Conservation (phyloP, 768 basidiomycete species). For the Lentinula detonsa region DNA sequence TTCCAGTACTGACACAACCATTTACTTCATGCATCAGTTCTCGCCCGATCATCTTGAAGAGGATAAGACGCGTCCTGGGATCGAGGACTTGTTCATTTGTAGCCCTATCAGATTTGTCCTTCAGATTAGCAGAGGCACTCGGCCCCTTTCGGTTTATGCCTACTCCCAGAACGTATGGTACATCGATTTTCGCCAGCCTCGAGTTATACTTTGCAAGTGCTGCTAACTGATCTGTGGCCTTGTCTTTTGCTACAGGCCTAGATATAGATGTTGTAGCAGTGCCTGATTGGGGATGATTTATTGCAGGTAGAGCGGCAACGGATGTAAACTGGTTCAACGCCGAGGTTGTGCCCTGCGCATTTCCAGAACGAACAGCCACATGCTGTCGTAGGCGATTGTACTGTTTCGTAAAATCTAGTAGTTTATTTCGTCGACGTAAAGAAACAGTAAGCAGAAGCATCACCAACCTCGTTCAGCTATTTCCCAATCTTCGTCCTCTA, state of each 20-base stretch:
- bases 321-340: conserved; percentile 40
- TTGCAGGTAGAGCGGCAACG: conserved; percentile 61
- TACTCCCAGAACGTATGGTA: conserved; percentile 60
- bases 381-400: conserved; percentile 94
- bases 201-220: conserved; percentile 75
- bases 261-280: conserved; percentile 18
- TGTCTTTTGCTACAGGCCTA: conserved; percentile 38
- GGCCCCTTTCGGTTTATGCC: conserved; percentile 93
- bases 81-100: conserved; percentile 97
- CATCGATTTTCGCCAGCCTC: conserved; percentile 67
- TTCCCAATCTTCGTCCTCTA: conserved; percentile 89
- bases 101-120: conserved; percentile 95
- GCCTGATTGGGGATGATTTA: conserved; percentile 57
- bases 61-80: conserved; percentile 86
- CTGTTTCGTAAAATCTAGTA: conserved; percentile 93
- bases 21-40: conserved; percentile 87
- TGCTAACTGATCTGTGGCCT: conserved; percentile 65
- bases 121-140: conserved; percentile 78
- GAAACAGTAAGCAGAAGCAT: conserved; percentile 12
- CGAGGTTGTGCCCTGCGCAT: conserved; percentile 53
- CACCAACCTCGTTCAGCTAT: conserved; percentile 67
- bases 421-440: background rate
- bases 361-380: conserved; percentile 74
- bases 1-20: conserved; percentile 95
- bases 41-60: conserved; percentile 95